Percentiles rank a stretch among this genome's conserved stretches.
These are phyloP conservation scores for Tulasnella sp. DNA, from an alignment of 768 basidiomycete genomes.

Conservation along the genomic window DNA sequence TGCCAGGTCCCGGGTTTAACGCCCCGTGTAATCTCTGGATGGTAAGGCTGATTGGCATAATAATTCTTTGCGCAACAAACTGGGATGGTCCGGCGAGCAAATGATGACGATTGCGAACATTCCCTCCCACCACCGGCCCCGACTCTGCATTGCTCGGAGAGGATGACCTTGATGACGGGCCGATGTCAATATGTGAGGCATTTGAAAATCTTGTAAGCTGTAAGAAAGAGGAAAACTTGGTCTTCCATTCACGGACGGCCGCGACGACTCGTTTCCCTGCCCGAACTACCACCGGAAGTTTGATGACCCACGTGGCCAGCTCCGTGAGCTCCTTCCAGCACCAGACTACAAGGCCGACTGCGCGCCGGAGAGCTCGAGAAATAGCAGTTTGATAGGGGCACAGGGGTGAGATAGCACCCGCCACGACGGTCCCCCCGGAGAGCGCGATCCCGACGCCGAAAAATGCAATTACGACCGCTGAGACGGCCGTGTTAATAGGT, in stretches of 20 bases:
- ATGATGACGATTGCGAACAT: too few species aligned
- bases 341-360: not conserved
- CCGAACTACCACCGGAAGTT: not conserved
- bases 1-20: not conserved
- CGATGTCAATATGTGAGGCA: too few species aligned
- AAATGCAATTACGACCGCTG: not conserved
- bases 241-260: not conserved
- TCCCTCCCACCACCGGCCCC: too few species aligned
- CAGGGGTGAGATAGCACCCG: not conserved
- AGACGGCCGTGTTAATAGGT: not conserved
- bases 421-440: not conserved
- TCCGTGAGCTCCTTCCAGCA: not conserved
- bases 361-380: not conserved
- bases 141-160: too few species aligned
- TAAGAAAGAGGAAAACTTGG: too few species aligned
- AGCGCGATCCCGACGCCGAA: not conserved
- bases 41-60: not conserved
- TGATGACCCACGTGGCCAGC: not conserved
- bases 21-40: not conserved
- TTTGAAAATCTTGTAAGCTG: too few species aligned
- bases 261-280: not conserved
- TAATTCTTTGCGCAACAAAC: too few species aligned
- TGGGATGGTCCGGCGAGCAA: too few species aligned
- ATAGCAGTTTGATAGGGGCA: constrained; percentile 12
- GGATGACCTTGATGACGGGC: too few species aligned